Conservation (phyloP, 2,329 filamentous ascomycete species). For the Coleophoma eucalyptorum region DNA sequence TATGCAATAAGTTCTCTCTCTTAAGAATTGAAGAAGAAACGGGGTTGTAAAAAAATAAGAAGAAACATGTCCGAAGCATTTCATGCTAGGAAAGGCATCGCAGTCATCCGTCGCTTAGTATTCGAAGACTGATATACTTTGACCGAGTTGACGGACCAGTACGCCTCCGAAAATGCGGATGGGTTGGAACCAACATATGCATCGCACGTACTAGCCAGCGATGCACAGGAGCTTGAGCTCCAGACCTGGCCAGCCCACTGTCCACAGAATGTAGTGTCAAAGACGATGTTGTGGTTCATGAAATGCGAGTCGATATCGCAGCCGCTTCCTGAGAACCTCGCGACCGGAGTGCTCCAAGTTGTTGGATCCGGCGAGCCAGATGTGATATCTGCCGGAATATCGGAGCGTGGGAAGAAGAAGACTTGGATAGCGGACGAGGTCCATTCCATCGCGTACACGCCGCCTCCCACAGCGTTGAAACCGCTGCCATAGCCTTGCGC, state of each 20-base stretch:
- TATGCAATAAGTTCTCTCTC: too few relatives aligned
- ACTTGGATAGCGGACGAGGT: slow-evolving; percentile 66
- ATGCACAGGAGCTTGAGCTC: slow-evolving; percentile 53
- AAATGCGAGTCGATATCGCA: slow-evolving; percentile 75
- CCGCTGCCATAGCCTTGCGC: slow-evolving; percentile 58
- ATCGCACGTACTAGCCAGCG: slow-evolving; percentile 61
- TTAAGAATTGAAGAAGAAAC: too few relatives aligned
- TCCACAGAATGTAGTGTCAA: slow-evolving; percentile 84
- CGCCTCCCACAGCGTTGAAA: slow-evolving; percentile 68
- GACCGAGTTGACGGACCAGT: slow-evolving; percentile 68
- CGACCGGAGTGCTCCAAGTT: slow-evolving; percentile 66
- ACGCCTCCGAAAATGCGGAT: slow-evolving; percentile 64
- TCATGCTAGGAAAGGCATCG: neutral
- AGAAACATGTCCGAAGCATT: too few relatives aligned
- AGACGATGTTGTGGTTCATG: slow-evolving; percentile 68
- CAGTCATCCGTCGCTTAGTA: slow-evolving; percentile 7
- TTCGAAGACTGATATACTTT: slow-evolving; percentile 15
- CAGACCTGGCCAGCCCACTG: slow-evolving; percentile 78
- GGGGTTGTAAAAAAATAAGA: too few relatives aligned
- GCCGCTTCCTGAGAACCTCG: slow-evolving; percentile 62
- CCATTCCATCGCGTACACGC: slow-evolving; percentile 76
- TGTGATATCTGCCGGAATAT: slow-evolving; percentile 61
- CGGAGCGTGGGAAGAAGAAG: slow-evolving; percentile 73
- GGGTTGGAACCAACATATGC: slow-evolving; percentile 72
- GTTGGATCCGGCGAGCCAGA: slow-evolving; percentile 58